Conservation (phyloP, 345 rosid species). For the Brassica napus region DNA sequence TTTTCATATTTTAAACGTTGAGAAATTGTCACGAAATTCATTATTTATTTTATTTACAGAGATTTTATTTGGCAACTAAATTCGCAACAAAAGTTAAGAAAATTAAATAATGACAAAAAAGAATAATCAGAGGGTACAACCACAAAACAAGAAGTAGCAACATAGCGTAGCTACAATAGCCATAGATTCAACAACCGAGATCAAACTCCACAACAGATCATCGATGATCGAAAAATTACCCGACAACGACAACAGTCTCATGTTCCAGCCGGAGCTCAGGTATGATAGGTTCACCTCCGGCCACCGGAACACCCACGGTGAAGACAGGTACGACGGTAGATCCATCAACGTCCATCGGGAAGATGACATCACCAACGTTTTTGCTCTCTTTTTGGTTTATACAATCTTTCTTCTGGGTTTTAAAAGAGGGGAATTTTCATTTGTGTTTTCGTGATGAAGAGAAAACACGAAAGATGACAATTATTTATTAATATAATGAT, state of each 20-base stretch:
- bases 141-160: slow-evolving; percentile 77
- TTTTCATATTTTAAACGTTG: not conserved
- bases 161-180: slow-evolving; percentile 71
- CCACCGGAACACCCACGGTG: slow-evolving; percentile 54
- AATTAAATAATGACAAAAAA: not conserved
- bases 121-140: slow-evolving; percentile 65
- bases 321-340: slow-evolving; percentile 50
- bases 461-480: not conserved
- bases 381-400: not conserved
- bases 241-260: slow-evolving; percentile 41
- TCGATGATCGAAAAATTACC: slow-evolving; percentile 59
- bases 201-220: slow-evolving; percentile 65
- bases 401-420: not conserved
- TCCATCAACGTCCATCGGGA: slow-evolving; percentile 51
- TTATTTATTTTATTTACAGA: slow-evolving; percentile 16
- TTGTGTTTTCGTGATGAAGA: not conserved
- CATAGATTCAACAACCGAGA: slow-evolving; percentile 65
- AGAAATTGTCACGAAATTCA: slow-evolving; percentile 5
- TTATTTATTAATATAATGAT: not conserved
- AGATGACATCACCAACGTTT: slow-evolving; percentile 26
- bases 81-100: not conserved
- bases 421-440: not conserved
- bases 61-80: not conserved
- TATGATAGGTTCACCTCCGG: slow-evolving; percentile 58
- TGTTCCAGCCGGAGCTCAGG: slow-evolving; percentile 45